These are phyloP conservation scores for Citrullus amarus DNA, from an alignment of 306 rosid species.

Conservation along the genomic window DNA sequence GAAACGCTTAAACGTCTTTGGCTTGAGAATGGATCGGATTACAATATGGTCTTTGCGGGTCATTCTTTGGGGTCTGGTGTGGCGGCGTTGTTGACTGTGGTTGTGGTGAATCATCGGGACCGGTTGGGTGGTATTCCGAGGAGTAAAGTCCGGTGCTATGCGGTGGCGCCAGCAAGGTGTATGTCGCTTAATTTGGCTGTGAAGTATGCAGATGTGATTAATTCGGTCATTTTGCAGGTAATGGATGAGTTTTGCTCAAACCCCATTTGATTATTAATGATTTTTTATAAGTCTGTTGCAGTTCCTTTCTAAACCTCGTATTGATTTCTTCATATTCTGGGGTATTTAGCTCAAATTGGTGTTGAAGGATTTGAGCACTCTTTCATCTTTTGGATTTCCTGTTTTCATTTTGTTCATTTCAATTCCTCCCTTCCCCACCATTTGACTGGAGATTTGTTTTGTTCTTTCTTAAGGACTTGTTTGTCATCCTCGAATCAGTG, in stretches of 20 bases:
- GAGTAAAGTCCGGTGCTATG: slow-evolving; percentile 51
- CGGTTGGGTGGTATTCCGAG: slow-evolving; percentile 59
- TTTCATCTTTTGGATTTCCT: background rate
- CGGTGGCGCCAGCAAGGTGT: slow-evolving; percentile 84
- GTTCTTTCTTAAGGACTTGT: background rate
- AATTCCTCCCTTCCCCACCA: background rate
- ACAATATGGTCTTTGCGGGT: slow-evolving; percentile 65
- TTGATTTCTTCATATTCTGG: background rate
- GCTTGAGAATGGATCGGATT: slow-evolving; percentile 47
- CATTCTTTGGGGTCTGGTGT: slow-evolving; percentile 93
- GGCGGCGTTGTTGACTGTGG: slow-evolving; percentile 53
- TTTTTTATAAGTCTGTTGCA: background rate
- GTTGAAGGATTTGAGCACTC: background rate
- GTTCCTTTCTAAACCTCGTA: background rate
- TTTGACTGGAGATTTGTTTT: background rate
- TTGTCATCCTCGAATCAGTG: background rate
- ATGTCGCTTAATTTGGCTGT: slow-evolving; percentile 95
- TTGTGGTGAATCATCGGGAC: slow-evolving; percentile 53
- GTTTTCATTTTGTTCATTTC: background rate
- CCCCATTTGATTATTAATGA: background rate
- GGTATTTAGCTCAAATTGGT: background rate
- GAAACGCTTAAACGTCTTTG: slow-evolving; percentile 59
- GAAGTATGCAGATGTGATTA: slow-evolving; percentile 77
- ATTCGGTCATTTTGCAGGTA: slow-evolving; percentile 77
- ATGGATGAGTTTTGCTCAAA: background rate